phyloP scores from a whole-genome alignment of 176 grass and related monocot genomes.

The Olyra latifolia region DNA sequence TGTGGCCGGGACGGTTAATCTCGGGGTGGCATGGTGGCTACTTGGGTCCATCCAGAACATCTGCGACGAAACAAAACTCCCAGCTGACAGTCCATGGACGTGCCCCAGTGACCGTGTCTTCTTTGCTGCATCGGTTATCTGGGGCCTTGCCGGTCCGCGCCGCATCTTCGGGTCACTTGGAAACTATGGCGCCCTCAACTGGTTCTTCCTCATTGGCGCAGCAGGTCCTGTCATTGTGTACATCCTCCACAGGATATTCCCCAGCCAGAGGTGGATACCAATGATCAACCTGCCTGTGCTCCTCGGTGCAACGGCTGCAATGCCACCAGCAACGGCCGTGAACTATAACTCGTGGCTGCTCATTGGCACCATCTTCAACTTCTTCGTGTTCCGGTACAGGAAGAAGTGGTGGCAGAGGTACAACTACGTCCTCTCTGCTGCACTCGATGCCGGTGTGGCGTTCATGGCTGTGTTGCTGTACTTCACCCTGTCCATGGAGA shows the following conservation, averaged over 20 bases:
- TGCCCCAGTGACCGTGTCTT: slow-evolving; percentile 68
- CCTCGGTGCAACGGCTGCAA: slow-evolving; percentile 56
- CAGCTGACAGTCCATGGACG: slow-evolving; percentile 77
- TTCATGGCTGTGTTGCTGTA: slow-evolving; percentile 80
- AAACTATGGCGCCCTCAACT: slow-evolving; percentile 61
- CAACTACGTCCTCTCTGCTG: slow-evolving; percentile 86
- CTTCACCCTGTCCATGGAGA: slow-evolving; percentile 66
- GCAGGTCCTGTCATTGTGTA: slow-evolving; percentile 67
- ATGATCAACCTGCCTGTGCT: slow-evolving; percentile 87
- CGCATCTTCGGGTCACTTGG: slow-evolving; percentile 62
- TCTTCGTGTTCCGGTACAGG: slow-evolving; percentile 65
- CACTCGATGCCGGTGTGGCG: slow-evolving; percentile 63
- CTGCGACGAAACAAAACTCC: slow-evolving; percentile 46
- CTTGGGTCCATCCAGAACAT: slow-evolving; percentile 63
- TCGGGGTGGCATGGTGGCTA: slow-evolving; percentile 72
- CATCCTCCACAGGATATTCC: slow-evolving; percentile 56
- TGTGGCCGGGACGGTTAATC: slow-evolving; percentile 67
- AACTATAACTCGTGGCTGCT: slow-evolving; percentile 77
- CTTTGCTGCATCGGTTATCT: slow-evolving; percentile 86
- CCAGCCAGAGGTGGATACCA: slow-evolving; percentile 56
- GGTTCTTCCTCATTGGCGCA: slow-evolving; percentile 70
- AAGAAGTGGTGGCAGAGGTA: slow-evolving; percentile 88
- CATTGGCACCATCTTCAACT: slow-evolving; percentile 78
- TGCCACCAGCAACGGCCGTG: slow-evolving; percentile 66
- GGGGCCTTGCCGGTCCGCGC: slow-evolving; percentile 62